Evolutionary conservation across 179 eudicot genomes (phyloP).

Genomic region (Nepenthes alata): DNA sequence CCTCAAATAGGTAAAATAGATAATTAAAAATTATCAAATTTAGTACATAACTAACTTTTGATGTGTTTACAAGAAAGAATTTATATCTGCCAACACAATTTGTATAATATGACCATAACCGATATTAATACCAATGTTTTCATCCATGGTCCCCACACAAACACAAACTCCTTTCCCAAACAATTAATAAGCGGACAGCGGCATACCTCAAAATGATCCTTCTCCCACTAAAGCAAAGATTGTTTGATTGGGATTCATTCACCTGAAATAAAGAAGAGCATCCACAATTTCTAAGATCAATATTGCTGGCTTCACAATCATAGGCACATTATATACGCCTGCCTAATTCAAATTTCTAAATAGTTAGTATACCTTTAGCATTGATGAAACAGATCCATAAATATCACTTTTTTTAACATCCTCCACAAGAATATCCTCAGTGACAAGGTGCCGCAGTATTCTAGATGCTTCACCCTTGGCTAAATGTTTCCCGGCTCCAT

Average conservation of each 20-base stretch:
- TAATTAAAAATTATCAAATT: too few relatives aligned
- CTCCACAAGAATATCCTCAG: constrained; percentile 71
- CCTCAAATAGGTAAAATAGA: too few relatives aligned
- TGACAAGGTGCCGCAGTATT: constrained; percentile 80
- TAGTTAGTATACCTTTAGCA: constrained; percentile 41
- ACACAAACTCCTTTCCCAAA: not conserved
- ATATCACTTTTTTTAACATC: constrained; percentile 87
- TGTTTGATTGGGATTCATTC: constrained; percentile 43
- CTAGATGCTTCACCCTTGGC: constrained; percentile 94
- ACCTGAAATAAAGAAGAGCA: constrained; percentile 36
- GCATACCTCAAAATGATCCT: constrained; percentile 61
- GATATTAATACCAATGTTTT: too few relatives aligned
- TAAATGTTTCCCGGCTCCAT: constrained; percentile 88
- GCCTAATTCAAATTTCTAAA: not conserved
- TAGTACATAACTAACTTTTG: too few relatives aligned
- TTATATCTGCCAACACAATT: too few relatives aligned
- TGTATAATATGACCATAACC: too few relatives aligned
- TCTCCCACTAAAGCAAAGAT: constrained; percentile 36
- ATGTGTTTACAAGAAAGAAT: too few relatives aligned
- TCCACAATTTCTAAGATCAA: constrained; percentile 1
- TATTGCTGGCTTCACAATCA: not conserved
- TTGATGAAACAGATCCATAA: constrained; percentile 84
- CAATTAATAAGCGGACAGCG: not conserved
- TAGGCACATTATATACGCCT: not conserved
- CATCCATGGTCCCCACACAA: too few relatives aligned